Evolutionary conservation across 2,329 filamentous ascomycete species (phyloP).

Genomic region (Endothia cerciana): DNA sequence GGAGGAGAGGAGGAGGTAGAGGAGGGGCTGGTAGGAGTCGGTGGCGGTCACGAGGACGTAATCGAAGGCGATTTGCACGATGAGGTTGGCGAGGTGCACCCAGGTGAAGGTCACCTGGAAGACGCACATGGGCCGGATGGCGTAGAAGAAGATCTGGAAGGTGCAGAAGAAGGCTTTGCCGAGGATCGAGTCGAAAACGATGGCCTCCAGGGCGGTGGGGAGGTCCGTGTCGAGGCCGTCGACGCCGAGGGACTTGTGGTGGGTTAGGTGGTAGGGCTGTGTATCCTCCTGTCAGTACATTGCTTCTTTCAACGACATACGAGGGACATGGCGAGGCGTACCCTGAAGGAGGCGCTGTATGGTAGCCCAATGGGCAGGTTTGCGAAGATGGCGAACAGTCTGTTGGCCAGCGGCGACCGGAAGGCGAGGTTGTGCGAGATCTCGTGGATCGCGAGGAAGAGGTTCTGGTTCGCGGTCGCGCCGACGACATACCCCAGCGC

Average conservation of each 20-base stretch:
- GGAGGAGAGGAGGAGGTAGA: constrained; percentile 85
- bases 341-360: constrained; percentile 93
- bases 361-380: constrained; percentile 95
- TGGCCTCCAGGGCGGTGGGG: constrained; percentile 85
- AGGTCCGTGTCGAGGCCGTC: constrained; percentile 96
- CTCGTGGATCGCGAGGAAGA: constrained; percentile 98
- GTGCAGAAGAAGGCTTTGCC: constrained; percentile 99
- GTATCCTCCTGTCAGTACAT: neutral
- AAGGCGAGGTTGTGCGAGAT: constrained; percentile 98
- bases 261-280: constrained; percentile 93
- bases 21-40: constrained; percentile 64
- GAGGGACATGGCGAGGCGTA: constrained; percentile 47
- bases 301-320: neutral
- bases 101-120: constrained; percentile 86
- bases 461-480: constrained; percentile 95
- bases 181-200: constrained; percentile 91
- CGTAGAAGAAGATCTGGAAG: constrained; percentile 99
- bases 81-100: constrained; percentile 82
- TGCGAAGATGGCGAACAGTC: constrained; percentile 86
- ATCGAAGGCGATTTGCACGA: constrained; percentile 79
- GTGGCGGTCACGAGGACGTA: constrained; percentile 63
- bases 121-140: constrained; percentile 90
- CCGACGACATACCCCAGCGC: constrained; percentile 87
- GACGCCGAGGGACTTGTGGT: constrained; percentile 98
- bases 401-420: constrained; percentile 76